Evolutionary conservation across 257 asterid genomes (phyloP).

Genomic region (Cinchona pubescens): DNA sequence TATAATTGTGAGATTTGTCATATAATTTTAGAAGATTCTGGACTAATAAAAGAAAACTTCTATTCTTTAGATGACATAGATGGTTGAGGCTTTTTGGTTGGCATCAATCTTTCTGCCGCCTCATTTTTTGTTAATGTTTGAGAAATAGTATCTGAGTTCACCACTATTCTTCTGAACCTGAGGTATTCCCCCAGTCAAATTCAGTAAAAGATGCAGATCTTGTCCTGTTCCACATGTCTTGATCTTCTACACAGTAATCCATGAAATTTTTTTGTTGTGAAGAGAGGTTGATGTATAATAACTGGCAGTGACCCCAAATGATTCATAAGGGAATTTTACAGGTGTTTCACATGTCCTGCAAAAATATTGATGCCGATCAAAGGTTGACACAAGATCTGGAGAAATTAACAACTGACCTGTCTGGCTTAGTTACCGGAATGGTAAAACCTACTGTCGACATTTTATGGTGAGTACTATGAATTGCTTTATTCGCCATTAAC

Average conservation of each 20-base stretch:
- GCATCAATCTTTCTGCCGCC: background rate
- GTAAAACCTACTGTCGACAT: constrained; percentile 98
- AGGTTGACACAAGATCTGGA: constrained; percentile 96
- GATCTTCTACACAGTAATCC: background rate
- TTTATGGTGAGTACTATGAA: constrained; percentile 54
- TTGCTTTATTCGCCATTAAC: constrained; percentile 6
- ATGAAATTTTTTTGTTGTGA: too few relatives aligned
- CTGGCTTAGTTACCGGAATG: constrained; percentile 99
- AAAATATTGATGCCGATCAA: constrained; percentile 88
- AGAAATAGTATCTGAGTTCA: background rate
- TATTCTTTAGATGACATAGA: background rate
- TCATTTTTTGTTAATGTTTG: background rate
- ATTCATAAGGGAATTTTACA: constrained; percentile 27
- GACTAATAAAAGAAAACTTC: background rate
- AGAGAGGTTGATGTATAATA: constrained; percentile 7
- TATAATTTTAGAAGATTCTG: background rate
- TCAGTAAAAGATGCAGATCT: background rate
- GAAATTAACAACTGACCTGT: constrained; percentile 84
- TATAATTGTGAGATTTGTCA: background rate
- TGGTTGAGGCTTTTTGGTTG: background rate
- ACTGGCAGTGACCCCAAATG: constrained; percentile 6
- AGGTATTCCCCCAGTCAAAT: background rate
- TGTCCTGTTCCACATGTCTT: background rate
- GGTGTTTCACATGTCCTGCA: constrained; percentile 76
- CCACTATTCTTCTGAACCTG: background rate